Evolutionary conservation across 23 red algal genomes (phyloP).

Genomic region (Chondrus crispus): DNA sequence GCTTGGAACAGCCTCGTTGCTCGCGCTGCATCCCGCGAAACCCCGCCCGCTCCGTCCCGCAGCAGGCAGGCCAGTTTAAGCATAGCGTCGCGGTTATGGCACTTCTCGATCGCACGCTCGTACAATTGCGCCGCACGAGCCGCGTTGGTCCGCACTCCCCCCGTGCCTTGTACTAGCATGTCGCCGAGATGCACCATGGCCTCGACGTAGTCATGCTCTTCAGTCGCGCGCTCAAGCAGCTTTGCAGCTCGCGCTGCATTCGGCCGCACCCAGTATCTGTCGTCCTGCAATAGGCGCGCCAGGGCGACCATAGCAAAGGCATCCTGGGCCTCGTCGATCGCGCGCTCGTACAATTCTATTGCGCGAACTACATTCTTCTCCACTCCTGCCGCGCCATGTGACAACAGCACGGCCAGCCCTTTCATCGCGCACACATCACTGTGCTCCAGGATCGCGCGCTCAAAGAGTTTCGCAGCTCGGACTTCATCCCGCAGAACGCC

Average conservation of each 20-base stretch:
- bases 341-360: conserved; percentile 19
- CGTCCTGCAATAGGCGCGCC: conserved; percentile 1
- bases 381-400: neutral
- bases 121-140: neutral
- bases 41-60: conserved; percentile 1
- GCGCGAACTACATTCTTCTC: conserved; percentile 1
- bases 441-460: neutral
- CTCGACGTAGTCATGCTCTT: conserved; percentile 15
- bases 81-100: neutral
- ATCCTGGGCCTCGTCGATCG: conserved; percentile 8
- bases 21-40: conserved; percentile 9
- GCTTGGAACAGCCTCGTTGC: conserved; percentile 19
- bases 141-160: neutral
- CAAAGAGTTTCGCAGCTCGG: neutral
- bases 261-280: neutral
- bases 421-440: conserved; percentile 19
- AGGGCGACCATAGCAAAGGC: neutral
- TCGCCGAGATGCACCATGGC: neutral
- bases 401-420: neutral
- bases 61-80: neutral
- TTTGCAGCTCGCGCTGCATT: neutral
- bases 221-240: neutral
- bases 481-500: neutral
- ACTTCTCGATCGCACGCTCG: neutral
- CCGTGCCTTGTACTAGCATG: conserved; percentile 29